A percentile compares a stretch with the other conserved stretches of the same genome.
These are phyloP conservation scores for Clarkia xantiana DNA, from an alignment of 345 rosid species.

Conservation along the genomic window DNA sequence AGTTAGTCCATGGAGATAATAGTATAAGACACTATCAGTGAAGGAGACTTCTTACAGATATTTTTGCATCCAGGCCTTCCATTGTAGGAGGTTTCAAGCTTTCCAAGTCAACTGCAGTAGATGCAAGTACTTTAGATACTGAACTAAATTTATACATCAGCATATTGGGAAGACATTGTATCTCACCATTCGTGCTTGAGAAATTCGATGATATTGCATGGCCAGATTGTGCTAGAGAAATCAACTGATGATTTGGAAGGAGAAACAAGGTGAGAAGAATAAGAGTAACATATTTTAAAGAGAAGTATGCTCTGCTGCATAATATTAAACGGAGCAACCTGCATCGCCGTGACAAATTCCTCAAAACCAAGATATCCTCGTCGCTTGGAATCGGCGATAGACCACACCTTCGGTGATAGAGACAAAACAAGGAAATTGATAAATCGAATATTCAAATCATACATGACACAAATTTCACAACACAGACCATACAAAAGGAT, in stretches of 20 bases:
- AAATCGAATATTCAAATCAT: not conserved
- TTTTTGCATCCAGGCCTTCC: conserved; percentile 57
- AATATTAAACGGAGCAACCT: conserved; percentile 18
- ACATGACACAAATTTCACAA: no score
- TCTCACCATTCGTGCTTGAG: conserved; percentile 24
- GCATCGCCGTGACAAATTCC: conserved; percentile 70
- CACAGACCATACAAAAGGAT: no score
- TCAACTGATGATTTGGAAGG: conserved; percentile 31
- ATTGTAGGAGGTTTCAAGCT: conserved; percentile 50
- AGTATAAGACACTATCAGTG: no score
- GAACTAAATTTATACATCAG: not conserved
- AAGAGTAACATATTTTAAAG: not conserved
- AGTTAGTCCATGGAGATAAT: not conserved
- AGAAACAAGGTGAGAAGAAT: conserved; percentile 12
- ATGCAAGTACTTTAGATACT: not conserved
- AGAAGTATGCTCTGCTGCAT: no score
- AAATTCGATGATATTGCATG: conserved; percentile 41
- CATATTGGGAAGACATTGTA: no score
- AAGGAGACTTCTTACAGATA: conserved; percentile 27
- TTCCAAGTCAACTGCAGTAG: conserved; percentile 41
- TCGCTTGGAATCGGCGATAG: conserved; percentile 73
- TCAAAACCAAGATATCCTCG: conserved; percentile 69
- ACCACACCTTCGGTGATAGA: conserved; percentile 51
- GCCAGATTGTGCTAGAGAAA: conserved; percentile 67
- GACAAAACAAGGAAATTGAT: not conserved